phyloP scores from a whole-genome alignment of 2,329 filamentous ascomycete species.

The Diaporthe ampelina region DNA sequence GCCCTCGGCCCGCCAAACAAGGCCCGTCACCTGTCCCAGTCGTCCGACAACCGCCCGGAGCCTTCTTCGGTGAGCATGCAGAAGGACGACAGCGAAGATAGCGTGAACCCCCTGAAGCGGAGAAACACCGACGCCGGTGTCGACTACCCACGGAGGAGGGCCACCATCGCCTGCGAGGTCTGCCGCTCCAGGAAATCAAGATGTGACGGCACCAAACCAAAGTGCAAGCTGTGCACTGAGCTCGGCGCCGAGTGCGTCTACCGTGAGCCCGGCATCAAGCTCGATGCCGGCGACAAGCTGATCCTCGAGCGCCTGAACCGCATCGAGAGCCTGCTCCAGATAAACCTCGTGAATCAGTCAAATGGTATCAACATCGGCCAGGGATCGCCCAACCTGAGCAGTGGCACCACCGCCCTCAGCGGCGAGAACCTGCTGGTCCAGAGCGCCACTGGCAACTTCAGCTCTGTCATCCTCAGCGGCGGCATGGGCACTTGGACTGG shows the following conservation, averaged over 20 bases:
- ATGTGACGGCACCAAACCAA: constrained; percentile 84
- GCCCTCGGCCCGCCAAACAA: constrained; percentile 68
- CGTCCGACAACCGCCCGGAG: constrained; percentile 63
- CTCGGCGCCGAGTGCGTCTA: constrained; percentile 84
- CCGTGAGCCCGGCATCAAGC: constrained; percentile 87
- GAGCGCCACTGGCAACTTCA: constrained; percentile 60
- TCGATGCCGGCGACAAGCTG: constrained; percentile 88
- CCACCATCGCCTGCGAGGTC: constrained; percentile 81
- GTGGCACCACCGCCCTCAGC: constrained; percentile 69
- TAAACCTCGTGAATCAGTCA: constrained; percentile 68
- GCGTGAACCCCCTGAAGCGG: constrained; percentile 71
- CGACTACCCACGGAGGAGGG: constrained; percentile 74
- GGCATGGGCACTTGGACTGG: constrained; percentile 80
- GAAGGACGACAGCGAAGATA: constrained; percentile 65
- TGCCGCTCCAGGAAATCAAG: constrained; percentile 85
- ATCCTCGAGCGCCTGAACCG: constrained; percentile 84
- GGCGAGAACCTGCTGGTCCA: constrained; percentile 68
- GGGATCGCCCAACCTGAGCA: constrained; percentile 75
- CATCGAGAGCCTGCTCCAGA: constrained; percentile 84
- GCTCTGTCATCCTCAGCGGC: constrained; percentile 70
- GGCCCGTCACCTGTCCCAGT: constrained; percentile 68
- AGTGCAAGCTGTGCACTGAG: constrained; percentile 84
- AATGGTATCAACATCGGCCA: constrained; percentile 70
- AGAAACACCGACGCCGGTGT: constrained; percentile 72
- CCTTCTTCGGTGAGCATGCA: constrained; percentile 59